These are phyloP conservation scores for Fusarium transvaalense DNA, from an alignment of 2,329 filamentous ascomycete genomes.

Conservation along the genomic window DNA sequence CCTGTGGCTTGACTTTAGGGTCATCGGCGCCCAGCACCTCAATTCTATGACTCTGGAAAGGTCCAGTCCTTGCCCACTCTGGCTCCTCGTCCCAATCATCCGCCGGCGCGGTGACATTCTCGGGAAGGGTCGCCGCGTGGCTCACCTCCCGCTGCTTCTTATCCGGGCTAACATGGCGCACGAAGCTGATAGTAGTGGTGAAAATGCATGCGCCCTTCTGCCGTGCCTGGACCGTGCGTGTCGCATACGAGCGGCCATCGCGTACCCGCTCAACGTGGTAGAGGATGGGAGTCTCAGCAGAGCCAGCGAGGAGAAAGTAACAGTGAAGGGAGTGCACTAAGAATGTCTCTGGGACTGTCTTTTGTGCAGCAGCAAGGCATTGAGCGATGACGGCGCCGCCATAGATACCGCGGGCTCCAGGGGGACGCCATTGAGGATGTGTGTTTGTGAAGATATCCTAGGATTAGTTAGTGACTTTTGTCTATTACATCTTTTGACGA, in stretches of 20 bases:
- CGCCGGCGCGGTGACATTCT: constrained; percentile 54
- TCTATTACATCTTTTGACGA: not conserved
- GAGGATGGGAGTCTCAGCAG: constrained; percentile 84
- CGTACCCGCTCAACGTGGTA: constrained; percentile 96
- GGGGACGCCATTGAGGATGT: constrained; percentile 90
- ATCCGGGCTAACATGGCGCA: constrained; percentile 71
- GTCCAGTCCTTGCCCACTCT: constrained; percentile 63
- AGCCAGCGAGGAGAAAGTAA: constrained; percentile 96
- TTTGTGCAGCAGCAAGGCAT: constrained; percentile 86
- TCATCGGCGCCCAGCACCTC: constrained; percentile 54
- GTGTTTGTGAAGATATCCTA: constrained; percentile 96
- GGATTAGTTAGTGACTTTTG: constrained; percentile 1
- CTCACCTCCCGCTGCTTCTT: constrained; percentile 68
- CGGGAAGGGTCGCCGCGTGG: constrained; percentile 74
- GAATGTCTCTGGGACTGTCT: constrained; percentile 85
- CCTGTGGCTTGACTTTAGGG: constrained; percentile 66
- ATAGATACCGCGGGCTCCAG: constrained; percentile 91
- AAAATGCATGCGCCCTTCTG: constrained; percentile 93
- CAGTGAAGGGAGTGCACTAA: constrained; percentile 97
- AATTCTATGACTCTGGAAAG: constrained; percentile 62
- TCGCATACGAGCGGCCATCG: constrained; percentile 89
- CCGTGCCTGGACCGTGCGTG: constrained; percentile 93
- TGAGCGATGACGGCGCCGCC: constrained; percentile 95
- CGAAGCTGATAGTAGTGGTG: constrained; percentile 93
- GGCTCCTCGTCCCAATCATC: constrained; percentile 59